A percentile compares a stretch with the other conserved stretches of the same genome.
These are phyloP conservation scores for Parasarocladium wereldwijsianum DNA, from an alignment of 2,329 filamentous ascomycete genomes.

Conservation along the genomic window DNA sequence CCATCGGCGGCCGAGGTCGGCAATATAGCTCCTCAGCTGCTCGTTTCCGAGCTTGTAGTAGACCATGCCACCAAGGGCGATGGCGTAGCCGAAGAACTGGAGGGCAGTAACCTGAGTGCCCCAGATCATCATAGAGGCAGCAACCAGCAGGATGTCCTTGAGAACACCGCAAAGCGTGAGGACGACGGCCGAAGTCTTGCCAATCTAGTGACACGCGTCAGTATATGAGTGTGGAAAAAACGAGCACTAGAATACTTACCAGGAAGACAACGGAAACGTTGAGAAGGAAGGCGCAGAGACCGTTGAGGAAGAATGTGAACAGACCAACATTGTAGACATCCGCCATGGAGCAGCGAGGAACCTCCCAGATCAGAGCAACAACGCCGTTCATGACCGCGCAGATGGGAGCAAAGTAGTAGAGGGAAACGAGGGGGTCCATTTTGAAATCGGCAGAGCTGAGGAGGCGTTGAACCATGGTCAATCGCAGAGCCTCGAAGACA, in stretches of 20 bases:
- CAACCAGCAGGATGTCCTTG: conserved; percentile 74
- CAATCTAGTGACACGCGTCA: conserved; percentile 45
- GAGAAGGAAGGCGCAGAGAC: conserved; percentile 62
- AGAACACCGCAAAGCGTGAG: conserved; percentile 78
- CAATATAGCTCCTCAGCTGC: conserved; percentile 65
- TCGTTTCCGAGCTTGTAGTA: conserved; percentile 81
- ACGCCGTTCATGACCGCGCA: conserved; percentile 71
- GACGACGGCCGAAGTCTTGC: conserved; percentile 74
- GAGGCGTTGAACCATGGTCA: conserved; percentile 73
- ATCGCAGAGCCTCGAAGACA: conserved; percentile 66
- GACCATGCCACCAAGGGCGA: conserved; percentile 59
- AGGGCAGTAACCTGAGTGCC: conserved; percentile 57
- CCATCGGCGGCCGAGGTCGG: conserved; percentile 63
- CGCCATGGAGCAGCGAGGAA: conserved; percentile 51
- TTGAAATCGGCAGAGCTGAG: conserved; percentile 76
- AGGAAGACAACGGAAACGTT: conserved; percentile 80
- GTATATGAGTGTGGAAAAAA: conserved; percentile 3
- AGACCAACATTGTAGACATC: conserved; percentile 63
- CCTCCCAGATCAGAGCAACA: conserved; percentile 59
- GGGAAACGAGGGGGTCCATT: conserved; percentile 79
- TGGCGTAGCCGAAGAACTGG: conserved; percentile 73
- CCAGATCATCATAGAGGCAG: conserved; percentile 71
- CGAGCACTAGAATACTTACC: conserved; percentile 35
- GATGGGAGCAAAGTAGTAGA: conserved; percentile 81
- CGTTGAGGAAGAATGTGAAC: conserved; percentile 60